Evolutionary conservation across 2,329 filamentous ascomycete genomes (phyloP).

Genomic region (Pseudogymnoascus verrucosus): DNA sequence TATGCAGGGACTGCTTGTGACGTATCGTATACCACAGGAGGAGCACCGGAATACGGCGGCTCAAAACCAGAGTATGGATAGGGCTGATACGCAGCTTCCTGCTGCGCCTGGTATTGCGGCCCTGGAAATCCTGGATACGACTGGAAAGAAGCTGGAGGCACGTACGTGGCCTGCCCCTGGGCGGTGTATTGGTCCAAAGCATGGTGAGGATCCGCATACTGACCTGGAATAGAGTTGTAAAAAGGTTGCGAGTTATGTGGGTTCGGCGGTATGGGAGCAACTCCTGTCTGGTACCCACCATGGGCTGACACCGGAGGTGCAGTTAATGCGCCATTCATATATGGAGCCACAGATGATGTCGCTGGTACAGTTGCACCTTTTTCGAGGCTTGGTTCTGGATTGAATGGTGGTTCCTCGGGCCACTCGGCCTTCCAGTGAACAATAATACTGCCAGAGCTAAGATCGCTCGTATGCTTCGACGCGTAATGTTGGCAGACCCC

Average conservation of each 20-base stretch:
- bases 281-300: slow-evolving; percentile 25
- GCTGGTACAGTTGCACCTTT: slow-evolving; percentile 28
- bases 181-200: neutral
- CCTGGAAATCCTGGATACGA: neutral
- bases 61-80: neutral
- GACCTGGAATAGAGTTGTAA: neutral
- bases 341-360: slow-evolving; percentile 28
- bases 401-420: slow-evolving; percentile 68
- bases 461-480: slow-evolving; percentile 65
- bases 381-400: slow-evolving; percentile 44
- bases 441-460: slow-evolving; percentile 64
- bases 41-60: neutral
- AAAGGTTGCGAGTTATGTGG: slow-evolving; percentile 18
- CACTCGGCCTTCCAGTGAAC: slow-evolving; percentile 77
- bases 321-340: slow-evolving; percentile 23
- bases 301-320: slow-evolving; percentile 23
- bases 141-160: neutral
- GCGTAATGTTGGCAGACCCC: slow-evolving; percentile 76
- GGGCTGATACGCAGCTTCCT: neutral
- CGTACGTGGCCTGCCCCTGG: neutral
- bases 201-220: neutral
- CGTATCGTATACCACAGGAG: neutral
- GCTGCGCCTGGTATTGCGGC: neutral
- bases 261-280: slow-evolving; percentile 15
- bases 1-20: neutral